These are phyloP conservation scores for Debaryomyces castellii DNA, from an alignment of 805 yeast genomes.

Conservation along the genomic window DNA sequence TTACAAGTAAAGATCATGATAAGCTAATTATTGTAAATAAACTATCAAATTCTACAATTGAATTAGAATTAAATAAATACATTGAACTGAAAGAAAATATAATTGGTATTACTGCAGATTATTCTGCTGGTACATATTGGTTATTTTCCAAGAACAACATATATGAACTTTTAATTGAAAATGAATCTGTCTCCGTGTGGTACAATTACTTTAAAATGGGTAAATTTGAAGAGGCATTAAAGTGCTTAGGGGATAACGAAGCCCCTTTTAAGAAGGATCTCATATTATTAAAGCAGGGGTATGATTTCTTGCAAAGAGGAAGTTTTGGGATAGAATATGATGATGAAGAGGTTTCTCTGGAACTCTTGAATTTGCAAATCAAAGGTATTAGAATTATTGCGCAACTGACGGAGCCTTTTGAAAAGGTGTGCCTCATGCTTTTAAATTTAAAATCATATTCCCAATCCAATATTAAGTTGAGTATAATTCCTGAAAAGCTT, in stretches of 20 bases:
- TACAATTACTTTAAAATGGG: conserved; percentile 39
- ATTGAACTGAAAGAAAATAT: conserved; percentile 11
- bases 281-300: conserved; percentile 38
- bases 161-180: conserved; percentile 67
- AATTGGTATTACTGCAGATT: conserved; percentile 32
- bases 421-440: conserved; percentile 60
- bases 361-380: conserved; percentile 32
- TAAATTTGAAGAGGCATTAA: conserved; percentile 66
- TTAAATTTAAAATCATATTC: conserved; percentile 14
- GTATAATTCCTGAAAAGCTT: conserved; percentile 19
- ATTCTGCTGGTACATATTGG: conserved; percentile 65
- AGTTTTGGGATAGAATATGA: conserved; percentile 30
- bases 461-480: neutral
- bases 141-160: conserved; percentile 58
- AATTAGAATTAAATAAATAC: conserved; percentile 1
- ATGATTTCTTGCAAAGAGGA: conserved; percentile 31
- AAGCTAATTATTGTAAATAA: conserved; percentile 28
- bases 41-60: conserved; percentile 14
- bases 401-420: conserved; percentile 62
- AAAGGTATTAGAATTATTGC: conserved; percentile 52
- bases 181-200: conserved; percentile 80
- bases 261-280: conserved; percentile 23
- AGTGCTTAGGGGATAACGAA: conserved; percentile 18
- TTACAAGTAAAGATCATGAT: conserved; percentile 14
- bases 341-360: conserved; percentile 12